Base-by-base conservation (phyloP, 2,329 filamentous ascomycete genomes). In the Fusarium humuli region DNA sequence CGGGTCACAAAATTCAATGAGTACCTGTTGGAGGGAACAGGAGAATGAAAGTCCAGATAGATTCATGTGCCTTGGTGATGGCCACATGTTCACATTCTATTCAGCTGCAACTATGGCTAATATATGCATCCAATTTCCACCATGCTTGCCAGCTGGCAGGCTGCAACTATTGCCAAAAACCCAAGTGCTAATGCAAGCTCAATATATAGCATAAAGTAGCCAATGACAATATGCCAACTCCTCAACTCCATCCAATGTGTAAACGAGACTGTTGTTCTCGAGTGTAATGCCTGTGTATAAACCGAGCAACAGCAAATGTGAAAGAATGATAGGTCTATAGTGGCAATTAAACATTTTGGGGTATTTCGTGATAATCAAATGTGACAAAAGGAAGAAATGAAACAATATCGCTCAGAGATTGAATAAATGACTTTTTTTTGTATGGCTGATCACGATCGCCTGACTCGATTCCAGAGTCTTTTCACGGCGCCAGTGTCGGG, bases 391-490 rank as follows among this genome's bases (percentile, higher is more conserved):
- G 48, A 61, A 67, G 45, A 44, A 40, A 56, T 23, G n/a, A 57
- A 63, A 41, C 16, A 46, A 34, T 46, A 25, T 50, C 60, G 62
- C 37, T 46, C 46, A 34, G 18, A 34, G 12, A 41, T 41, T 27
- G 23, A 34, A 61, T 46, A 45, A 52, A 54, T 44, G 49, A 40
- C 30, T 57, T 53, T 27, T 37, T 23, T 27, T 37, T 23, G 30
- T 52, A 16, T 44, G 27, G 29, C 25, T 41, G n/a, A 25, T 47
- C 54, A 81, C 41, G 79, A 76, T 61, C 86, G 83, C 57, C 85
- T 82, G 41, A 91, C 86, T 63, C 84, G 85, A 67, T 91, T 88
- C 89, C 89, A 91, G 59, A 91, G 83, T 55, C 88, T 85, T 80
- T 87, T 90, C 75, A 91, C 85, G 5, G 88, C 83, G 7, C 86